Base-by-base conservation (phyloP, 1,284 basidiomycete genomes). In the Ceratobasidium sp. region DNA sequence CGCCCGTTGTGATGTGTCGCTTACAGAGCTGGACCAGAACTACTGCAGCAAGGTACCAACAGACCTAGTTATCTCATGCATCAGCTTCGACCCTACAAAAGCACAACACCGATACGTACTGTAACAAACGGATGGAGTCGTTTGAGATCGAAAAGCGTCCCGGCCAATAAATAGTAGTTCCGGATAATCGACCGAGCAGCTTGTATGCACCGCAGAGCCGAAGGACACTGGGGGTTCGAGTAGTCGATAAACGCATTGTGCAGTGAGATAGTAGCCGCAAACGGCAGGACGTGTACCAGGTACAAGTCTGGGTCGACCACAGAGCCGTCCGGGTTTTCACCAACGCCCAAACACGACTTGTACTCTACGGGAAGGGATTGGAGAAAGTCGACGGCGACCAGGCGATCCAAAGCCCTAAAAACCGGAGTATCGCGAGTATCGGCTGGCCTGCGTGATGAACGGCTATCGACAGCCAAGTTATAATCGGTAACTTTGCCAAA, bases 41-140 rank as follows among this genome's bases (percentile, higher is more conserved):
- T 3, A 91, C 91, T 28, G 92, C 92, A 4, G 92, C 92, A 21
- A 93, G 85, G 79, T 93, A 93, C 92, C 92, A 93, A 78, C 92
- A 92, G 62, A 93, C 92, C 92, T 93, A 76, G 14, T 61, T 1
- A 58, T 5, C 30, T 34, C 32, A 72, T 32, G 74, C n/a, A 30
- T 50, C 26, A 75, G 48, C 41, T 23, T 34, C 21, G 28, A 26
- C 61, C 55, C 28, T 39, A 34, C 43, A 55, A 2, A 48, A 48
- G 57, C 30, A 73, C 60, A 23, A 52, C 18, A 69, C 9, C 58
- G 10, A 65, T 10, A 79, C 90, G 73, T 78, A 92, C 92, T 75
- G 89, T 89, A 21, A 89, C 89, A 77, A 92, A 92, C 12, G 92
- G 92, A 80, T 93, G 92, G 58, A 93, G 78, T 60, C 90, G 83